phyloP scores from a whole-genome alignment of 192 early-diverging fungal genomes.

The Backusella sp. region DNA sequence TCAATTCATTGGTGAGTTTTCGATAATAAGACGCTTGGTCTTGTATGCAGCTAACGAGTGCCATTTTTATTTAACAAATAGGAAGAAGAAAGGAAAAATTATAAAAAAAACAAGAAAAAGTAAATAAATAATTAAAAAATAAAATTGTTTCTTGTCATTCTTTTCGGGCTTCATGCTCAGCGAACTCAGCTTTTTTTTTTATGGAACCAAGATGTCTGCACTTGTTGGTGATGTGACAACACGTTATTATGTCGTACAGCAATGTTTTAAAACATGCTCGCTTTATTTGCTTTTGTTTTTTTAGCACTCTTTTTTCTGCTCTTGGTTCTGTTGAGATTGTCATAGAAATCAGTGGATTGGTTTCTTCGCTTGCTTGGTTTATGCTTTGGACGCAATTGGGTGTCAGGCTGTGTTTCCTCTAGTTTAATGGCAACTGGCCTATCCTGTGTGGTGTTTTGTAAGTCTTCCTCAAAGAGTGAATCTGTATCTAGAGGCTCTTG shows the following conservation, averaged over 20 bases:
- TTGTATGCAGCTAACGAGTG: constrained; percentile 6
- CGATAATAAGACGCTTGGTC: constrained; percentile 8
- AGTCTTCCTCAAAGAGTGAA: too few species aligned
- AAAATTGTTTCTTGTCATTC: not conserved
- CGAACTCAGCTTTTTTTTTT: constrained; percentile 1
- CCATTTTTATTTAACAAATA: constrained; percentile 5
- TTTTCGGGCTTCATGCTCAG: not conserved
- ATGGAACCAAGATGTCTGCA: too few species aligned
- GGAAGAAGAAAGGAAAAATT: not conserved
- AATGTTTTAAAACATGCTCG: not conserved
- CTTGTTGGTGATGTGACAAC: too few species aligned
- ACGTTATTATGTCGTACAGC: not conserved
- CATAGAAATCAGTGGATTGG: not conserved
- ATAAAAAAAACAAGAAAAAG: not conserved
- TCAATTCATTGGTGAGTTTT: constrained; percentile 6
- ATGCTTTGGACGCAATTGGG: not conserved
- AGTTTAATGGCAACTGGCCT: not conserved
- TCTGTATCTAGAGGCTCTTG: not conserved
- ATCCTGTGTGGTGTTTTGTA: not conserved
- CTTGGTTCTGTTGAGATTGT: not conserved
- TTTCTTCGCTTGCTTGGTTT: not conserved
- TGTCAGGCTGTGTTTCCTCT: not conserved
- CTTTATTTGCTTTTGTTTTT: not conserved
- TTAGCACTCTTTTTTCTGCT: not conserved
- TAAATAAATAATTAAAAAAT: not conserved